Evolutionary conservation across 345 rosid species (phyloP).

Genomic region (Salix koriyanagi): DNA sequence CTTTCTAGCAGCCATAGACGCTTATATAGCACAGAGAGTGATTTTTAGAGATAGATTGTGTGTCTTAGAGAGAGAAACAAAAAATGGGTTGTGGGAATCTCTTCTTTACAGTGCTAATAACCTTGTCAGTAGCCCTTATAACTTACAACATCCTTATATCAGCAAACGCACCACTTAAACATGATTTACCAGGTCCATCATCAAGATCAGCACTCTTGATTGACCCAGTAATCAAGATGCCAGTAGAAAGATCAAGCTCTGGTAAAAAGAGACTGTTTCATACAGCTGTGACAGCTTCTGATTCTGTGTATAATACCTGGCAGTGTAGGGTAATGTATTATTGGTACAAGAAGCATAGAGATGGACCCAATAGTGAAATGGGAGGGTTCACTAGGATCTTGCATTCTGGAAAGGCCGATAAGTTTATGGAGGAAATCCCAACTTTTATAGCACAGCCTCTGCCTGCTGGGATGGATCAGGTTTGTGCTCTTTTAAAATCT

Average conservation of each 20-base stretch:
- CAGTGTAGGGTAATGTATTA: slow-evolving; percentile 97
- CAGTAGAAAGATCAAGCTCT: slow-evolving; percentile 37
- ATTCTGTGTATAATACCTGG: slow-evolving; percentile 93
- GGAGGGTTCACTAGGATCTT: slow-evolving; percentile 96
- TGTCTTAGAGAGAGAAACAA: neutral
- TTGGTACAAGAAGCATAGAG: slow-evolving; percentile 75
- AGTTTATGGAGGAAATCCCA: slow-evolving; percentile 91
- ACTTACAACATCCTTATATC: slow-evolving; percentile 95
- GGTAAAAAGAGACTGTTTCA: slow-evolving; percentile 61
- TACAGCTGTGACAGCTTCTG: slow-evolving; percentile 97
- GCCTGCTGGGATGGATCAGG: slow-evolving; percentile 95
- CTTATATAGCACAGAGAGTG: neutral
- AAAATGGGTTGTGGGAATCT: slow-evolving; percentile 76
- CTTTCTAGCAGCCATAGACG: neutral
- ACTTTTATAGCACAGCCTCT: slow-evolving; percentile 91
- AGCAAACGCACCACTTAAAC: slow-evolving; percentile 85
- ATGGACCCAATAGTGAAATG: slow-evolving; percentile 72
- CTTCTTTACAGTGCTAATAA: slow-evolving; percentile 59
- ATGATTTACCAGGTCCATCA: slow-evolving; percentile 73
- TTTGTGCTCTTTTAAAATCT: slow-evolving; percentile 12
- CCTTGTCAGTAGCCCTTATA: slow-evolving; percentile 79
- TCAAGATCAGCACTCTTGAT: slow-evolving; percentile 30
- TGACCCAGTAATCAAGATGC: slow-evolving; percentile 79
- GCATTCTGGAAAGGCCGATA: slow-evolving; percentile 84
- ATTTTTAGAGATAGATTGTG: neutral